These are phyloP conservation scores for Staphylotrichum tortipilum DNA, from an alignment of 495 filamentous ascomycete genomes.

Conservation along the genomic window DNA sequence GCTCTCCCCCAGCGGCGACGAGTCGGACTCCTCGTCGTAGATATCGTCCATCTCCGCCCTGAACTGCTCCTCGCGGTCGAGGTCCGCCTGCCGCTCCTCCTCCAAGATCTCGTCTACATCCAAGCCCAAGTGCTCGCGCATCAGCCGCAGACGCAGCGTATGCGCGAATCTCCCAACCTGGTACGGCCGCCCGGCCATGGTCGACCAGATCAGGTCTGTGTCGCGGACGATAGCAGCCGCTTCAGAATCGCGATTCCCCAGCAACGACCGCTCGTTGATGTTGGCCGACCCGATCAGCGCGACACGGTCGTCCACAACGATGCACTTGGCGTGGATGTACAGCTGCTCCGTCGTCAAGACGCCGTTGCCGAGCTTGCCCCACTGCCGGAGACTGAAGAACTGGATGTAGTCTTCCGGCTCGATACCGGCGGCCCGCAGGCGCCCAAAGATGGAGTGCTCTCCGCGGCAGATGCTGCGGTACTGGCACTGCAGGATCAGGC, in stretches of 20 bases:
- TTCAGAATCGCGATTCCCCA: conserved; percentile 86
- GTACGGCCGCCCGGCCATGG: conserved; percentile 82
- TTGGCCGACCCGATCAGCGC: conserved; percentile 96
- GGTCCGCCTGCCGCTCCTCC: conserved; percentile 56
- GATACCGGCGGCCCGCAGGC: conserved; percentile 70
- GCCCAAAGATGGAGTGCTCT: conserved; percentile 84
- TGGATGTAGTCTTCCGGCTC: conserved; percentile 95
- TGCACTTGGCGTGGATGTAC: conserved; percentile 97
- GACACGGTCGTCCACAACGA: conserved; percentile 90
- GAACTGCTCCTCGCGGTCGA: conserved; percentile 40
- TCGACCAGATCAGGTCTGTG: conserved; percentile 86
- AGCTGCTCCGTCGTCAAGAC: conserved; percentile 89
- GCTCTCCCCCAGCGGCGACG: conserved; percentile 23
- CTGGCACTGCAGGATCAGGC: conserved; percentile 96
- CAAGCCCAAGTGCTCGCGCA: conserved; percentile 94
- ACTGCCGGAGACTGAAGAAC: conserved; percentile 86
- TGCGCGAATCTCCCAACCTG: conserved; percentile 88
- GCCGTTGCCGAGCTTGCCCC: conserved; percentile 84
- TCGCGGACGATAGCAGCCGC: conserved; percentile 86
- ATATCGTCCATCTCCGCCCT: conserved; percentile 48
- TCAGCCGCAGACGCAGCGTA: conserved; percentile 83
- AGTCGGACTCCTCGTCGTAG: conserved; percentile 34
- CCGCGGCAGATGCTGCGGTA: conserved; percentile 95
- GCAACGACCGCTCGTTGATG: conserved; percentile 97
- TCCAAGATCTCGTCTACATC: conserved; percentile 89